A percentile compares a stretch with the other conserved stretches of the same genome.
phyloP scores from a whole-genome alignment of 306 rosid species.

The Senna siamea region DNA sequence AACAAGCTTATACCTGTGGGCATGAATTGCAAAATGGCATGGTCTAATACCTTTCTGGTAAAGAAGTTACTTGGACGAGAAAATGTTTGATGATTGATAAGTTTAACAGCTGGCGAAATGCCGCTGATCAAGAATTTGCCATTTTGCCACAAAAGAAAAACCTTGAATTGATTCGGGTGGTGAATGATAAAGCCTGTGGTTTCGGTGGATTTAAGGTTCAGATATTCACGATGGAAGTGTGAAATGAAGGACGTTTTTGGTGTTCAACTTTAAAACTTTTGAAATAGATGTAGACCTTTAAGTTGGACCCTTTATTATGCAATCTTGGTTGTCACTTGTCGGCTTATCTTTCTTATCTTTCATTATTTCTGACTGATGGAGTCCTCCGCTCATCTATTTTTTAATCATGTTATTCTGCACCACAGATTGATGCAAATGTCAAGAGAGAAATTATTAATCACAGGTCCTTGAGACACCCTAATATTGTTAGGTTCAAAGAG shows the following conservation, averaged over 20 bases:
- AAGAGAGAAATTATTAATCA: slow-evolving; percentile 92
- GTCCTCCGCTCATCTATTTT: slow-evolving; percentile 4
- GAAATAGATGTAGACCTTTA: not conserved
- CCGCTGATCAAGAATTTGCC: not conserved
- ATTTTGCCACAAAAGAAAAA: slow-evolving; percentile 2
- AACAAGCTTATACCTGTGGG: not conserved
- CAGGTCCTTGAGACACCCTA: slow-evolving; percentile 89
- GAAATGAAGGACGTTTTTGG: not conserved
- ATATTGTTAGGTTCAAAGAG: slow-evolving; percentile 91
- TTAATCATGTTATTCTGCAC: slow-evolving; percentile 36
- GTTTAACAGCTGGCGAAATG: not conserved
- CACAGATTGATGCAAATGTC: slow-evolving; percentile 92
- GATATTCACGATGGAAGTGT: not conserved
- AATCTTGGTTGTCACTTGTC: slow-evolving; percentile 1
- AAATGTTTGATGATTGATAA: not conserved
- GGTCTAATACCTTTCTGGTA: not conserved
- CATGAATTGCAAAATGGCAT: not conserved
- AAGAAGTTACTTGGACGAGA: not conserved
- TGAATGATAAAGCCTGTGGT: slow-evolving; percentile 1
- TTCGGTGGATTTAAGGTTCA: slow-evolving; percentile 22
- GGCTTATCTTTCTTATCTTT: not conserved
- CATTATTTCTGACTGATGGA: slow-evolving; percentile 6
- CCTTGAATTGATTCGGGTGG: not conserved
- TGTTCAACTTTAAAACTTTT: not conserved
- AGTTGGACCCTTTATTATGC: slow-evolving; percentile 3